Evolutionary conservation across 73 alveolate species (phyloP), one percentile per base, ranked within the genome.

Genomic region (Urostyla sp.): DNA sequence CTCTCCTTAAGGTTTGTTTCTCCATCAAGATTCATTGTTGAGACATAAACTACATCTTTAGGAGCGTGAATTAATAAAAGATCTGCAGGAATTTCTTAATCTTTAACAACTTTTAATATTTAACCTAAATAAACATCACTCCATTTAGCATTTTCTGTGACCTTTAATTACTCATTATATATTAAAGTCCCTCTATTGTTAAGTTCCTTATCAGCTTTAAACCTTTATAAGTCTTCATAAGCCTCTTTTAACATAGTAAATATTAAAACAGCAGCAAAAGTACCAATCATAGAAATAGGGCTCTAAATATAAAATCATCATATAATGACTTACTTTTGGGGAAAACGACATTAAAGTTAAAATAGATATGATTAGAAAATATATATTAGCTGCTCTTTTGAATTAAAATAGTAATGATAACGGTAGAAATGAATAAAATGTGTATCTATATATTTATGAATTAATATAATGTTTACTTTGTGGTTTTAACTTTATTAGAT

Each of bases 11-110:
- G 72, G 80, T 90, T 90, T 3, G 94, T 87, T 54, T 90, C 97
- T 37, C 97, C 97, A 84, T 91, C 97, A 0, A 91, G 72, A 66
- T 92, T 91, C 80, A 82, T 87, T n/a, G 97, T 91, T 45, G 86
- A 88, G 24, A 91, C 73, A 72, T 10, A 78, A 16, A 60, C 84
- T 20, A 78, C 57, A 51, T 67, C 89, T 32, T 78, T 78, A 1
- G 18, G 37, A 21, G 80, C 26, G 21, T 61, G 4, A 3, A 91
- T 20, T 21, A 85, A 82, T n/a, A 91, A 67, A 36, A 88, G 59
- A 75, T 91, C 97, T 0, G 97, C 95, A 16, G 97, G 95, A 27
- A 91, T 66, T 55, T 83, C 87, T 23, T 88, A 88, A 87, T 87
- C 91, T 35, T 91, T 85, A 23, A 76, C 61, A 2, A 88, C 93